phyloP scores from a whole-genome alignment of 139 green algal species.

The Coelastrella sp. region DNA sequence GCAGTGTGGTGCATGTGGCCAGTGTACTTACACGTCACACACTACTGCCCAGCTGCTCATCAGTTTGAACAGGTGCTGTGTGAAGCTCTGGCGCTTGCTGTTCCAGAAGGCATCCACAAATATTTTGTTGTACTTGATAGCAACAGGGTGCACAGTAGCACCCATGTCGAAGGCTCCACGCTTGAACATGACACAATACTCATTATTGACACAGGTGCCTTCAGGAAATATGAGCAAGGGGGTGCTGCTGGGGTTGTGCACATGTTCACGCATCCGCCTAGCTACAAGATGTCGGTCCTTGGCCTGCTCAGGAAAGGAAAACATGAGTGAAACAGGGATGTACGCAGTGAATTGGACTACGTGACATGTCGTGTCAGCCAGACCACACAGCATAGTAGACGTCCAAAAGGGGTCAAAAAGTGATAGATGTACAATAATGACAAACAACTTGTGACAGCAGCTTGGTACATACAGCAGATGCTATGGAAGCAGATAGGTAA shows the following conservation, averaged over 20 bases:
- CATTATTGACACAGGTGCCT: constrained; percentile 99
- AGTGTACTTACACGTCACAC: constrained; percentile 78
- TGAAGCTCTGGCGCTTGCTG: constrained; percentile 91
- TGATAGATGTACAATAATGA: too few relatives aligned
- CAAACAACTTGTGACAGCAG: too few relatives aligned
- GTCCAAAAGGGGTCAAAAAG: too few relatives aligned
- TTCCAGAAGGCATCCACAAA: constrained; percentile 99
- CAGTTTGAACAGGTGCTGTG: constrained; percentile 88
- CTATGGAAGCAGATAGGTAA: too few relatives aligned
- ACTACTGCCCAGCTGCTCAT: constrained; percentile 98
- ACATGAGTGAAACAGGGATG: not conserved
- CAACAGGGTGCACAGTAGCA: constrained; percentile 87
- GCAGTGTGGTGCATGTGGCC: not conserved
- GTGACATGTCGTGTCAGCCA: too few relatives aligned
- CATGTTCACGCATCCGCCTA: constrained; percentile 86
- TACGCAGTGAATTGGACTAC: too few relatives aligned
- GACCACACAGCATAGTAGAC: too few relatives aligned
- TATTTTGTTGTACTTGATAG: constrained; percentile 99
- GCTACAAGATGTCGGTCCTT: constrained; percentile 91
- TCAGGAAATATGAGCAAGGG: constrained; percentile 99
- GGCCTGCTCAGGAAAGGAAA: constrained; percentile 52
- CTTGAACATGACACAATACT: constrained; percentile 99
- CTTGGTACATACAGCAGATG: too few relatives aligned
- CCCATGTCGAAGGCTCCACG: constrained; percentile 96
- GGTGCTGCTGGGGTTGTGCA: constrained; percentile 74